These are phyloP conservation scores for Saturnispora dispora DNA, from an alignment of 805 yeast genomes.

Conservation along the genomic window DNA sequence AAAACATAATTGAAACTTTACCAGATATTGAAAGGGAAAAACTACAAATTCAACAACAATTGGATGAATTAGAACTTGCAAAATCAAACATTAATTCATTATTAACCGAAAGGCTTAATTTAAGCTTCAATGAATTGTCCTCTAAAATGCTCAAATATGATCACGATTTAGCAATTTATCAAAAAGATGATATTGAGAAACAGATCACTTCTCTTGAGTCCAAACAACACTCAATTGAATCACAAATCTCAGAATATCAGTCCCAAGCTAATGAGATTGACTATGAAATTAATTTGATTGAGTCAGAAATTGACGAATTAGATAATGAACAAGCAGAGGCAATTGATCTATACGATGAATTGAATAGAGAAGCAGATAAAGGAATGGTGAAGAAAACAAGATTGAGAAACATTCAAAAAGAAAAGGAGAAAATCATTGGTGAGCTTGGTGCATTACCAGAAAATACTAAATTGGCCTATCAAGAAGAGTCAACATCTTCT, in stretches of 20 bases:
- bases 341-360: slow-evolving; percentile 48
- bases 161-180: not conserved
- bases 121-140: slow-evolving; percentile 37
- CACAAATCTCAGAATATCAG: slow-evolving; percentile 24
- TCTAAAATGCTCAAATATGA: not conserved
- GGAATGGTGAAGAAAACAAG: slow-evolving; percentile 53
- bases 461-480: slow-evolving; percentile 54
- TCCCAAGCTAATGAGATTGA: slow-evolving; percentile 17
- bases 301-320: slow-evolving; percentile 37
- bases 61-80: slow-evolving; percentile 39
- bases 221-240: slow-evolving; percentile 14
- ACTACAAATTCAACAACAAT: slow-evolving; percentile 30
- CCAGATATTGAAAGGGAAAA: slow-evolving; percentile 33
- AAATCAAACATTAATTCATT: slow-evolving; percentile 44
- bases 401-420: slow-evolving; percentile 55
- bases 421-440: slow-evolving; percentile 60
- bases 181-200: slow-evolving; percentile 1
- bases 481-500: slow-evolving; percentile 36
- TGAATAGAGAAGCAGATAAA: slow-evolving; percentile 57
- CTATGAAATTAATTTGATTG: slow-evolving; percentile 26
- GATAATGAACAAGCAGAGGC: slow-evolving; percentile 49
- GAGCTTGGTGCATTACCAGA: slow-evolving; percentile 88
- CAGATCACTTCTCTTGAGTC: not conserved
- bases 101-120: slow-evolving; percentile 46
- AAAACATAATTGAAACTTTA: slow-evolving; percentile 29